Evolutionary conservation across 75 land plant genomes (phyloP).

Genomic region (Selaginella moellendorffii): DNA sequence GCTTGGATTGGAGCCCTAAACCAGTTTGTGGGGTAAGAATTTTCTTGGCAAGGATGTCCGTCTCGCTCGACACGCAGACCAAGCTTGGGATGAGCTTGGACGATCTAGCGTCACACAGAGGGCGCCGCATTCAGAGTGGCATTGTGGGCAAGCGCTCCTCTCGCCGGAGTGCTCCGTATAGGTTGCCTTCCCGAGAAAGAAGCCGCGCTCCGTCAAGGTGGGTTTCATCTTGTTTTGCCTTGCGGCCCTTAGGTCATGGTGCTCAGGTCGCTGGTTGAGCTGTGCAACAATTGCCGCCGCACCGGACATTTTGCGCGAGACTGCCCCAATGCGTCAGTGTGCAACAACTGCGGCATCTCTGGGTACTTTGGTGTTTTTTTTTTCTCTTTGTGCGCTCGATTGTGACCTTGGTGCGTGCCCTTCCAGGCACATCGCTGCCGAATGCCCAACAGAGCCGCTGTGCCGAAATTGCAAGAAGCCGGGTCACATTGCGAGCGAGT

Average conservation of each 20-base stretch:
- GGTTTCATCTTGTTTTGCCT: neutral
- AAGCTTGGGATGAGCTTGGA: neutral
- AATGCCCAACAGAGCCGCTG: conserved; percentile 2
- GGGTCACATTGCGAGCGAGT: conserved; percentile 5
- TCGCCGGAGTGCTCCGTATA: conserved; percentile 51
- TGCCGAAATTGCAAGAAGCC: conserved; percentile 7
- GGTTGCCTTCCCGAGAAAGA: conserved; percentile 28
- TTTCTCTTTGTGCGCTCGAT: neutral
- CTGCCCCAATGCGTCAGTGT: conserved; percentile 66
- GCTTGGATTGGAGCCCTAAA: too few relatives aligned
- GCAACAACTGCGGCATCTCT: conserved; percentile 79
- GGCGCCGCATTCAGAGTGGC: conserved; percentile 38
- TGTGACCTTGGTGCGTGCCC: too few relatives aligned
- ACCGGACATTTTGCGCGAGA: conserved; percentile 95
- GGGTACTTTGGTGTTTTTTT: conserved; percentile 24
- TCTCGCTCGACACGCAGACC: neutral
- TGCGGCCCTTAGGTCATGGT: neutral
- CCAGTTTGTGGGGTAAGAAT: too few relatives aligned
- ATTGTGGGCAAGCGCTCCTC: conserved; percentile 34
- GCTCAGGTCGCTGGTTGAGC: conserved; percentile 15
- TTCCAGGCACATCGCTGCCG: conserved; percentile 1
- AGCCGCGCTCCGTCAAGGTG: conserved; percentile 15
- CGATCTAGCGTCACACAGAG: neutral
- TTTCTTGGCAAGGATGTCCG: neutral
- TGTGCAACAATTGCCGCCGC: conserved; percentile 57